Conservation (phyloP, 139 green algal genomes). For the Zygnema circumcarinatum region DNA sequence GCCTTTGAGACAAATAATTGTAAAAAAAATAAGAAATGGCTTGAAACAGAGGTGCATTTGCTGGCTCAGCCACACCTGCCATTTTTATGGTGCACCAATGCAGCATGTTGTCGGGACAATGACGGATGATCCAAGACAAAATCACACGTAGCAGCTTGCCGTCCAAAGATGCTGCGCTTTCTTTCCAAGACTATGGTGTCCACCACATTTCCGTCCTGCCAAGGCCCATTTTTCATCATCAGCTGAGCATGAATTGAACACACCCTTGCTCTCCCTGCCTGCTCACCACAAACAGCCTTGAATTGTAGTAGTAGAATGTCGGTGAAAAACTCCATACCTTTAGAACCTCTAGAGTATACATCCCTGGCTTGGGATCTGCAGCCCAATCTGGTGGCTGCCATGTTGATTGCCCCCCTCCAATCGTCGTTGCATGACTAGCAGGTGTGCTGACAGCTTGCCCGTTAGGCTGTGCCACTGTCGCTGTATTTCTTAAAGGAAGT, state of each 20-base stretch:
- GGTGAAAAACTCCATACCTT: slow-evolving; percentile 37
- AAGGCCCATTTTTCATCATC: not conserved
- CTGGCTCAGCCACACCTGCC: too few species aligned
- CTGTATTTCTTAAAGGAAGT: not conserved
- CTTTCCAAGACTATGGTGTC: slow-evolving; percentile 45
- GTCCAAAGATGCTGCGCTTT: slow-evolving; percentile 42
- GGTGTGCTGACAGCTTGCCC: not conserved
- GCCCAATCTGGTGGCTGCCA: slow-evolving; percentile 52
- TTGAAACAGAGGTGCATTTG: too few species aligned
- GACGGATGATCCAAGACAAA: slow-evolving; percentile 58
- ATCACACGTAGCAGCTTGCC: slow-evolving; percentile 47
- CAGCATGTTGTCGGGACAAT: slow-evolving; percentile 55
- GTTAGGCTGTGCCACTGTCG: not conserved
- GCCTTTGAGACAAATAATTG: too few species aligned
- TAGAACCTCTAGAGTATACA: slow-evolving; percentile 48
- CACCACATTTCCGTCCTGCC: slow-evolving; percentile 40
- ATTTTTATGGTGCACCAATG: slow-evolving; percentile 57
- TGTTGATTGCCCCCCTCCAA: slow-evolving; percentile 40
- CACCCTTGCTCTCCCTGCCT: too few species aligned
- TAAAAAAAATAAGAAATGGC: too few species aligned
- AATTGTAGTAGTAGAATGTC: not conserved
- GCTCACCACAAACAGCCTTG: not conserved
- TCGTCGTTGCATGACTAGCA: slow-evolving; percentile 3
- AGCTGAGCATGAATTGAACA: not conserved
- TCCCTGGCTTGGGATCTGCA: slow-evolving; percentile 39